Evolutionary conservation across 225 moss, liverwort and hornwort species (phyloP).

Genomic region (Physcomitrium patens): DNA sequence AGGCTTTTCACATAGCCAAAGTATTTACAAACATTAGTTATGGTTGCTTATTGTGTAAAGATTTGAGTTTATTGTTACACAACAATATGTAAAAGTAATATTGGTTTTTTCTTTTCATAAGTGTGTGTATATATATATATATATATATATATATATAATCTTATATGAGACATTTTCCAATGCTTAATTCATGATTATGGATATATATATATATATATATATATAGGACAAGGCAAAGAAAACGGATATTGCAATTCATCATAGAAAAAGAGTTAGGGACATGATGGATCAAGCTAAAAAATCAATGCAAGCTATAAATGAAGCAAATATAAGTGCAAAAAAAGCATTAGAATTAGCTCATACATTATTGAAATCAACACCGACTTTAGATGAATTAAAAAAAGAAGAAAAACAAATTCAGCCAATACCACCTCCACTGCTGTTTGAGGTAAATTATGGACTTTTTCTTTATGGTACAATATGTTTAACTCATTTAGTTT

Average conservation of each 20-base stretch:
- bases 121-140: too few species aligned
- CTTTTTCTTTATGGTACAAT: too few species aligned
- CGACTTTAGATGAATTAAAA: not conserved
- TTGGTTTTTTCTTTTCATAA: too few species aligned
- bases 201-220: too few species aligned
- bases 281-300: slow-evolving; percentile 48
- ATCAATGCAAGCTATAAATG: slow-evolving; percentile 38
- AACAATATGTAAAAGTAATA: too few species aligned
- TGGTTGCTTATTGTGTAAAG: too few species aligned
- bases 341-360: slow-evolving; percentile 51
- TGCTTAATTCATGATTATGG: too few species aligned
- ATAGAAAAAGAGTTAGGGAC: slow-evolving; percentile 43
- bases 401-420: fast-evolving
- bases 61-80: too few species aligned
- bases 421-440: fast-evolving
- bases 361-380: slow-evolving; percentile 46
- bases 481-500: too few species aligned
- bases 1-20: slow-evolving; percentile 44
- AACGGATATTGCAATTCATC: slow-evolving; percentile 53
- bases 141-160: too few species aligned
- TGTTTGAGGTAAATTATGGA: too few species aligned
- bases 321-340: slow-evolving; percentile 46
- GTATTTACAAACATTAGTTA: slow-evolving; percentile 3
- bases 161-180: too few species aligned
- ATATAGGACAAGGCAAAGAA: slow-evolving; percentile 35